Base-by-base conservation (phyloP, 352 stramenopile species). In the Globisporangium recalcitrans region DNA sequence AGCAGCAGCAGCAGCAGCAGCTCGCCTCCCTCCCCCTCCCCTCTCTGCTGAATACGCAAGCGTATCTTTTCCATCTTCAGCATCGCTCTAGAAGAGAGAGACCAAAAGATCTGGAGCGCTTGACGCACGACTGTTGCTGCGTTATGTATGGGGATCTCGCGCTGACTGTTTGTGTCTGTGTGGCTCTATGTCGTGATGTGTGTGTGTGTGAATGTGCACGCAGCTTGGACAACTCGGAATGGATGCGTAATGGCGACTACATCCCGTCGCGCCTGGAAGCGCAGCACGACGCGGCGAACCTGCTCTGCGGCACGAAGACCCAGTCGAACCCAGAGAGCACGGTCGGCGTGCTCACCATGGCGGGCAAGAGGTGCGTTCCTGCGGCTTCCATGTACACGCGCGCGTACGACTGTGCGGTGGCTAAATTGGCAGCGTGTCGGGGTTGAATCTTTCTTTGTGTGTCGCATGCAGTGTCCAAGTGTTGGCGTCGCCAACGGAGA, bases 181-280 rank as follows among this genome's bases (percentile, higher is more conserved):
- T 48, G 9, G 14, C 14, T 59, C 21, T 42, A 49, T 54, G 53
- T 54, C 16, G 10, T 67, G 59, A 21, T 53, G 32, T 44, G n/a
- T 64, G 22, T 55, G 55, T 26, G 31, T 58, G 19, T 26, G n/a
- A n/a, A n/a, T n/a, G 4, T 34, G 6, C 14, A 34, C 52, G 16
- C 58, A 94, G 85, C 62, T 65, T 99, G 69, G 97, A 99, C 77
- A 99, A 97, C 73, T 98, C 94, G 64, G 95, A 99, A 75, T 98
- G 89, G 84, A 99, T 99, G 96, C 91, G 98, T 47, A 99, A 99
- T 78, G 97, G 97, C 46, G 98, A 99, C 78, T 99, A 99, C 85
- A 91, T 98, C 67, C 97, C 97, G 51, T 98, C 96, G 55, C 93
- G 98, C 57, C 80, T 99, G 55, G 96, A 99, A 68, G 96, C 97